Evolutionary conservation across 179 eudicot genomes (phyloP), one percentile per base, ranked within the genome.

Genomic region (Silene vulgaris): DNA sequence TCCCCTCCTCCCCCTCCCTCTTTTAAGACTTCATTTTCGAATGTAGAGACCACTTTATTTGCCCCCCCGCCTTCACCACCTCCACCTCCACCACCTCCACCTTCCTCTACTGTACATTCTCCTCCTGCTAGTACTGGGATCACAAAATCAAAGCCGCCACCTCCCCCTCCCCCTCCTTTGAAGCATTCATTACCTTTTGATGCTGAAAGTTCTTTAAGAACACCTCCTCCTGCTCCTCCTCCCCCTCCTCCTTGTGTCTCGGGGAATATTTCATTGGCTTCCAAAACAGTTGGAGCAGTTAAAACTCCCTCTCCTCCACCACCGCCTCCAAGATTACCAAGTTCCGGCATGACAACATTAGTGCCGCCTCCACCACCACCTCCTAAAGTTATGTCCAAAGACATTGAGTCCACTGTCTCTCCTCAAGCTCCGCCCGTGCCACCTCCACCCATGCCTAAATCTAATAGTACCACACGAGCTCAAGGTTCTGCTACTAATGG

Each of bases 371-470:
- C 78, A 70, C 75, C 76, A 69, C 1, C 80, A 75, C 84, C 88
- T 62, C 87, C 87, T 71, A 64, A 65, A 66, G 37, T 60, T 65
- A 29, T 57, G 68, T 64, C 73, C 5, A 84, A 83, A 70, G 80
- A 84, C 50, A 76, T 80, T 11, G 84, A 84, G 35, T 76, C 82
- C 77, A 70, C 71, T 73, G 69, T 0, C 78, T 80, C 83, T 56
- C 62, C 80, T 11, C 78, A 72, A 77, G 88, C 80, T 69, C 85
- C 84, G 2, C 84, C 77, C 56, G 88, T 68, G 71, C 90, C 90
- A 30, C 87, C 90, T 30, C 78, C 90, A 9, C 89, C 91, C 30
- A 85, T 85, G 73, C 48, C 84, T 69, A 87, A 79, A 76, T 67
- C 85, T 71, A 76, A 69, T 66, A 76, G 76, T 70, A 43, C 84